Conservation (phyloP, 2,329 filamentous ascomycete genomes). For the Ilyonectria robusta region DNA sequence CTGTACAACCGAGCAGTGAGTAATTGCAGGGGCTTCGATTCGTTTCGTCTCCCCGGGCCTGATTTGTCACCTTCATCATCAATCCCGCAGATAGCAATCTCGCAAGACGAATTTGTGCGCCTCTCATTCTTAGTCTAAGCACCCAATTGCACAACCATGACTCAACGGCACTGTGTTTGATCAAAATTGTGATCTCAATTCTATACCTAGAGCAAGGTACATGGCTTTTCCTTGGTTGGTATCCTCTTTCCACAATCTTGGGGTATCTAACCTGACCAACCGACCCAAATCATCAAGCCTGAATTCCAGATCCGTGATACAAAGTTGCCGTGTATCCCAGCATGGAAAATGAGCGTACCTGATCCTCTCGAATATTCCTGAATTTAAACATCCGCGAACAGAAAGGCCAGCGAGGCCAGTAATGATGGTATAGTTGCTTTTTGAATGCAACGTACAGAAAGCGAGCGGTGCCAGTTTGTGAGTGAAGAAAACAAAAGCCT, state of each 20-base stretch:
- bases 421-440: background rate
- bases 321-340: constrained; percentile 5
- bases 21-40: background rate
- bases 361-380: constrained; percentile 1
- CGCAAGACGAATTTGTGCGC: background rate
- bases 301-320: constrained; percentile 5
- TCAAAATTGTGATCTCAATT: background rate
- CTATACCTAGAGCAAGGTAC: background rate
- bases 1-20: background rate
- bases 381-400: background rate
- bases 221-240: constrained; percentile 1
- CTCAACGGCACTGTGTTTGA: background rate
- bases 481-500: background rate
- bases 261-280: constrained; percentile 6
- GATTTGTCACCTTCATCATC: background rate
- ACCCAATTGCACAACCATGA: background rate
- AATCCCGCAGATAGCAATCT: background rate
- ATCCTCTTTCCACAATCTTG: constrained; percentile 14
- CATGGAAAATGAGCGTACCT: constrained; percentile 17
- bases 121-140: background rate
- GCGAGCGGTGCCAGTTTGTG: background rate
- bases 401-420: constrained; percentile 2
- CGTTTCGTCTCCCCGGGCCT: background rate
- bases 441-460: constrained; percentile 5
- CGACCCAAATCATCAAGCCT: background rate